Evolutionary conservation across 176 grass and related monocot species (phyloP).

Genomic region (Chrysopogon serrulatus): DNA sequence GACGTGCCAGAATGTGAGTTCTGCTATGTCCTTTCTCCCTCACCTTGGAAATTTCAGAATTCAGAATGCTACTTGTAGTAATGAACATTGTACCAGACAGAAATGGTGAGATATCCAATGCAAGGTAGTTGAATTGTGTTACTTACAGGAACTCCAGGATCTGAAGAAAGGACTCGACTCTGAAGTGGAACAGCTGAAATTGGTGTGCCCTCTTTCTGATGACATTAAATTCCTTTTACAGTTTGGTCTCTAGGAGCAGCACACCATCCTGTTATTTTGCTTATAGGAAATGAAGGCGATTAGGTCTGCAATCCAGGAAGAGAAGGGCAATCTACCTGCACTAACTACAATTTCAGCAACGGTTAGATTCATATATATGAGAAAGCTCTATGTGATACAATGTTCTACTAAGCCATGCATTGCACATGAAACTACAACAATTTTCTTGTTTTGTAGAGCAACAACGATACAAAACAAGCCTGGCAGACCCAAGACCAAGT

Average conservation of each 20-base stretch:
- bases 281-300: constrained; percentile 64
- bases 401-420: not conserved
- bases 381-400: not conserved
- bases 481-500: not conserved
- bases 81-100: not conserved
- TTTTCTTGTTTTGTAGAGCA: constrained; percentile 16
- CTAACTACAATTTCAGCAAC: not conserved
- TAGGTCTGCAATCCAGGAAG: constrained; percentile 33
- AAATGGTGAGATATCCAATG: not conserved
- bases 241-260: not conserved
- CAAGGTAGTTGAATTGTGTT: not conserved
- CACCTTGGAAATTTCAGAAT: not conserved
- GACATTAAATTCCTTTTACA: not conserved
- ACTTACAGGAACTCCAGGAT: constrained; percentile 48
- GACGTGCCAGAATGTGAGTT: constrained; percentile 35
- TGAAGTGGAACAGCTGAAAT: constrained; percentile 63
- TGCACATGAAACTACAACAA: not conserved
- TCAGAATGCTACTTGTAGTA: not conserved
- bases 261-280: not conserved
- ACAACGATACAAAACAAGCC: not conserved
- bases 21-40: not conserved
- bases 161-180: constrained; percentile 37
- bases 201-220: constrained; percentile 7
- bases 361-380: constrained; percentile 17
- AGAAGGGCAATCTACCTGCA: constrained; percentile 25